Evolutionary conservation across 768 basidiomycete genomes (phyloP).

Genomic region (Melanogaster broomeanus): DNA sequence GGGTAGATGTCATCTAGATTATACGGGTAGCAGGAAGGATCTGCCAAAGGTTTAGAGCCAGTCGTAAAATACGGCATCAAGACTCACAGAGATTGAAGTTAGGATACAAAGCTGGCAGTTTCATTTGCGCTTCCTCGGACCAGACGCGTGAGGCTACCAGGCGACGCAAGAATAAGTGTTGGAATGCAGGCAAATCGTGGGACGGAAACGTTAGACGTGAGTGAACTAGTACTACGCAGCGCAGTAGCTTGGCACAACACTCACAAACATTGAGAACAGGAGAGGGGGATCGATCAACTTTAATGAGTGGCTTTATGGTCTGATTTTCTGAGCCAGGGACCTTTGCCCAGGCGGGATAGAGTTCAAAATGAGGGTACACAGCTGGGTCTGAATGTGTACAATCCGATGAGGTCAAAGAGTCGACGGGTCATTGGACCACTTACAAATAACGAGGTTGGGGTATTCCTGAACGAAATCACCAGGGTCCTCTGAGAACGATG

Average conservation of each 20-base stretch:
- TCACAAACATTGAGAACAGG: constrained; percentile 25
- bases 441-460: constrained; percentile 31
- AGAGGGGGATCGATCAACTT: constrained; percentile 30
- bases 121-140: constrained; percentile 6
- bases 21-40: constrained; percentile 42
- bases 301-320: not conserved
- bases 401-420: constrained; percentile 4
- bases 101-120: constrained; percentile 13
- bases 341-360: constrained; percentile 29
- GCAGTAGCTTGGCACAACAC: not conserved
- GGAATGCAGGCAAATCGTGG: constrained; percentile 42
- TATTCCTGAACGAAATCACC: constrained; percentile 16
- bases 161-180: constrained; percentile 38
- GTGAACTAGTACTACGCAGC: not conserved
- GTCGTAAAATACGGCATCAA: not conserved
- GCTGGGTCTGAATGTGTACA: constrained; percentile 12
- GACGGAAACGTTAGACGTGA: constrained; percentile 35
- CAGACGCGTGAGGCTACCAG: not conserved
- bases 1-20: constrained; percentile 41
- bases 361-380: constrained; percentile 33
- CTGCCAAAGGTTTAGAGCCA: constrained; percentile 19
- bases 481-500: not conserved
- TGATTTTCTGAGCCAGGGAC: not conserved
- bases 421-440: constrained; percentile 3
- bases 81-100: constrained; percentile 37